Evolutionary conservation across 2,329 filamentous ascomycete species (phyloP).

Genomic region (Periconia sp.): DNA sequence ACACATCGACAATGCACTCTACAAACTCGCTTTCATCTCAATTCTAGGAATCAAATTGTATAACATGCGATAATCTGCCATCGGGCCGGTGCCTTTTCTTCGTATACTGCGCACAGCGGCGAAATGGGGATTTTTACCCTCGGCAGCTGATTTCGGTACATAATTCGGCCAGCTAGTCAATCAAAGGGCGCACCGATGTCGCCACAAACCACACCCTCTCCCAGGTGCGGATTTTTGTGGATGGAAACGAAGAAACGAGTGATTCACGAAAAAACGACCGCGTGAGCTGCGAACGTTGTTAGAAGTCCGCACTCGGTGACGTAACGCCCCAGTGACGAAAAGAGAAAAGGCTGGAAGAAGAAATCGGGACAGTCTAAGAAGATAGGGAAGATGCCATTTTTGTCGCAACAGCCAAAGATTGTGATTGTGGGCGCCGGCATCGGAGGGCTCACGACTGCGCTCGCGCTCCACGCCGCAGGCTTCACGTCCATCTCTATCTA

Average conservation of each 20-base stretch:
- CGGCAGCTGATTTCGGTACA: background rate
- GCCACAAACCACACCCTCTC: no score
- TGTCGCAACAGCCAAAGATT: constrained; percentile 26
- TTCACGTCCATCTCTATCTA: constrained; percentile 48
- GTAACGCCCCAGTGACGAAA: no score
- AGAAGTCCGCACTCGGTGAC: no score
- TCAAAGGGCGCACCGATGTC: background rate
- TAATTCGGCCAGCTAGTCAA: background rate
- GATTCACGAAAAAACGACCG: no score
- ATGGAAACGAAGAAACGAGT: no score
- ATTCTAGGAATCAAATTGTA: no score
- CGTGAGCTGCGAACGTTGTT: no score
- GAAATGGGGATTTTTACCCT: background rate
- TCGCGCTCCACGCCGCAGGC: constrained; percentile 72
- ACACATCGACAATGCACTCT: no score
- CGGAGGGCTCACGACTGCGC: constrained; percentile 71
- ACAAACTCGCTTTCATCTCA: no score
- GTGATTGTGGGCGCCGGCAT: constrained; percentile 59
- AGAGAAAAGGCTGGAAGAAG: no score
- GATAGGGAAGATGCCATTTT: constrained; percentile 16
- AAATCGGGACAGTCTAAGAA: background rate
- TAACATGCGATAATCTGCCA: background rate
- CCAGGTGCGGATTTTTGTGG: no score
- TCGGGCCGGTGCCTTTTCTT: background rate
- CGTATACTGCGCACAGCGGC: background rate